These are phyloP conservation scores for Lentinus tigrinus DNA, from an alignment of 768 basidiomycete genomes.

Conservation along the genomic window DNA sequence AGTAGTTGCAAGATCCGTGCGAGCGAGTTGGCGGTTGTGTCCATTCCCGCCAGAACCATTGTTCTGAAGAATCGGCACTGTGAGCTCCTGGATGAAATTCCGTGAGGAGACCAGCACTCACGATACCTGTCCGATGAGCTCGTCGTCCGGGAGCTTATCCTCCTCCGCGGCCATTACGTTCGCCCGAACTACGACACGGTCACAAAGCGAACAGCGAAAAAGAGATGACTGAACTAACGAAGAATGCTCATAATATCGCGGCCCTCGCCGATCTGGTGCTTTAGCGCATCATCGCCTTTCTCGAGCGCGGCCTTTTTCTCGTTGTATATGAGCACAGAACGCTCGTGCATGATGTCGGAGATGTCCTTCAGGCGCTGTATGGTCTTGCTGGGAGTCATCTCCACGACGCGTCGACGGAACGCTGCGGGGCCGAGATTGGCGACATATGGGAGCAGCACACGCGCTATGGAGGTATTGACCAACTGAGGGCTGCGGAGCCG, in stretches of 20 bases:
- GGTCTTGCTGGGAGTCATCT: constrained; percentile 11
- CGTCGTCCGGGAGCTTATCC: constrained; percentile 25
- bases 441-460: not conserved
- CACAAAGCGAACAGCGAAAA: not conserved
- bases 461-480: not conserved
- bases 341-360: constrained; percentile 21
- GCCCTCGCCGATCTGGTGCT: constrained; percentile 26
- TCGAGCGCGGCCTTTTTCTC: constrained; percentile 18
- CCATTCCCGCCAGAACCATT: constrained; percentile 25
- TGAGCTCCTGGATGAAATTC: not conserved
- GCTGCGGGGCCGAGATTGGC: constrained; percentile 16
- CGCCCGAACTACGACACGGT: constrained; percentile 16
- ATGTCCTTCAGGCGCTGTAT: constrained; percentile 24
- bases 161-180: constrained; percentile 20
- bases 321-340: constrained; percentile 19
- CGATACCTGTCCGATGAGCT: constrained; percentile 28
- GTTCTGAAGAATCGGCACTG: constrained; percentile 10
- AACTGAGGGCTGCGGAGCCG: constrained; percentile 9
- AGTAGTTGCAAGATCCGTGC: constrained; percentile 28
- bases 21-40: constrained; percentile 31
- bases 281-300: constrained; percentile 16
- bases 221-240: constrained; percentile 12
- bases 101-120: constrained; percentile 6
- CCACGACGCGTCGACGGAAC: constrained; percentile 20
- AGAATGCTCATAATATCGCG: constrained; percentile 32